phyloP scores from a whole-genome alignment of 345 rosid species.

The Stellera chamaejasme region DNA sequence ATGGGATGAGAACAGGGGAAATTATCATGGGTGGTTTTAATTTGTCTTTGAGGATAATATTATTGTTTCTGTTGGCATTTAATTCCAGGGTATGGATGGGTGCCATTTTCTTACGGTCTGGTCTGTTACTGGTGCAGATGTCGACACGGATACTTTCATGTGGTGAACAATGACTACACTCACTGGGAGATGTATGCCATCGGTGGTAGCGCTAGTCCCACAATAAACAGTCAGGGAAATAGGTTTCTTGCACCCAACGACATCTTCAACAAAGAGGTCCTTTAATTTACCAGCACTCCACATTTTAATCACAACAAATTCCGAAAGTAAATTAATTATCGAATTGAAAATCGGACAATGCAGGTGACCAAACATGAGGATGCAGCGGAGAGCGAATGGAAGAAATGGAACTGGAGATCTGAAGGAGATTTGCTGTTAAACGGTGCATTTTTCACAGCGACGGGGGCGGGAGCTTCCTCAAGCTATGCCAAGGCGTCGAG shows the following conservation, averaged over 20 bases:
- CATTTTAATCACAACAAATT: background rate
- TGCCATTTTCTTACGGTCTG: too few relatives aligned
- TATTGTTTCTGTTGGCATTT: too few relatives aligned
- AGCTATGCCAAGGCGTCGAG: constrained; percentile 55
- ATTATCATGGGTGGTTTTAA: too few relatives aligned
- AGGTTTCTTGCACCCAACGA: constrained; percentile 50
- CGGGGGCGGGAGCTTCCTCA: constrained; percentile 45
- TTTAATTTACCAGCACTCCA: too few relatives aligned
- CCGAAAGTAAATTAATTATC: background rate
- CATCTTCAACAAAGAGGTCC: constrained; percentile 37
- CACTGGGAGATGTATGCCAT: constrained; percentile 70
- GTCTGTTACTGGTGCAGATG: constrained; percentile 26
- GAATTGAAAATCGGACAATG: background rate
- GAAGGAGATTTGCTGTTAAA: constrained; percentile 47
- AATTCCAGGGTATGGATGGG: background rate
- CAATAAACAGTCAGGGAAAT: constrained; percentile 65
- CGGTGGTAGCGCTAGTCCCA: constrained; percentile 64
- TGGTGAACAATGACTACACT: constrained; percentile 61
- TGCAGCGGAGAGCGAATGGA: constrained; percentile 40
- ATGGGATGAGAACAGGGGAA: too few relatives aligned
- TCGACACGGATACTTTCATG: constrained; percentile 61
- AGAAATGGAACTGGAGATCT: constrained; percentile 55
- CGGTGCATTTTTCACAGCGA: constrained; percentile 50
- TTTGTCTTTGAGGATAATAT: too few relatives aligned
- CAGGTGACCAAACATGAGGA: constrained; percentile 54